These are phyloP conservation scores for Crithidia fasciculata DNA, from an alignment of 208 protist genomes.

Conservation along the genomic window DNA sequence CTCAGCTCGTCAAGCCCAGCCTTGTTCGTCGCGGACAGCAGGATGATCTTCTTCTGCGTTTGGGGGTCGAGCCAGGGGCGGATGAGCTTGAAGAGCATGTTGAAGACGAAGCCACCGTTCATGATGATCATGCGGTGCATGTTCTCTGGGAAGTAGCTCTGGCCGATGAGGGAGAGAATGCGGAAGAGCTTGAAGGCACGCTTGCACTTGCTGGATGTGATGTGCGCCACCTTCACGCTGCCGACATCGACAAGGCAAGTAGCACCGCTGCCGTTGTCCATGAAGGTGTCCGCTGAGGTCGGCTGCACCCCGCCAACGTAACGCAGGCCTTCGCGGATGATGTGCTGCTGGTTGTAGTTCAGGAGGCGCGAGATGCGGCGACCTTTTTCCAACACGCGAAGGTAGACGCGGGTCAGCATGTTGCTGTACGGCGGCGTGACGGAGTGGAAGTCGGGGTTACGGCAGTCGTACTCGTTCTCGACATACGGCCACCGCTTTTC, in stretches of 20 bases:
- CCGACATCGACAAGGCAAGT: constrained; percentile 54
- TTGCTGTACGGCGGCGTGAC: constrained; percentile 52
- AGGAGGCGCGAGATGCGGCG: constrained; percentile 54
- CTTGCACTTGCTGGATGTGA: constrained; percentile 57
- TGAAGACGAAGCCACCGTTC: constrained; percentile 64
- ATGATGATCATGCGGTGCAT: constrained; percentile 68
- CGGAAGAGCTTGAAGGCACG: constrained; percentile 45
- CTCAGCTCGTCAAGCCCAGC: constrained; percentile 38
- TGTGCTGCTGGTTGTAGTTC: constrained; percentile 53
- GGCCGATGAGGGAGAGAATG: constrained; percentile 47
- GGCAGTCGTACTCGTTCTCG: constrained; percentile 48
- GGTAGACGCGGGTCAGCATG: constrained; percentile 52
- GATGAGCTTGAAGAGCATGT: constrained; percentile 58
- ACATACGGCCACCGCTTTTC: constrained; percentile 53
- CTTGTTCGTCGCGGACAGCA: constrained; percentile 59
- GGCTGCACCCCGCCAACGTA: constrained; percentile 20
- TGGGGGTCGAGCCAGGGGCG: constrained; percentile 60
- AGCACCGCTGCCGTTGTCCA: constrained; percentile 50
- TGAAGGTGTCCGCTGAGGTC: constrained; percentile 27
- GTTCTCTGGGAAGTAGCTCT: constrained; percentile 74
- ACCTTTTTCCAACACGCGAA: constrained; percentile 60
- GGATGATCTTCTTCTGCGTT: constrained; percentile 62
- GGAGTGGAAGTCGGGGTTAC: constrained; percentile 48
- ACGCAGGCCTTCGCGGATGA: constrained; percentile 41
- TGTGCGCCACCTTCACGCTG: constrained; percentile 50